phyloP scores from a whole-genome alignment of 2,329 filamentous ascomycete species.

The Claviceps pazoutovae region DNA sequence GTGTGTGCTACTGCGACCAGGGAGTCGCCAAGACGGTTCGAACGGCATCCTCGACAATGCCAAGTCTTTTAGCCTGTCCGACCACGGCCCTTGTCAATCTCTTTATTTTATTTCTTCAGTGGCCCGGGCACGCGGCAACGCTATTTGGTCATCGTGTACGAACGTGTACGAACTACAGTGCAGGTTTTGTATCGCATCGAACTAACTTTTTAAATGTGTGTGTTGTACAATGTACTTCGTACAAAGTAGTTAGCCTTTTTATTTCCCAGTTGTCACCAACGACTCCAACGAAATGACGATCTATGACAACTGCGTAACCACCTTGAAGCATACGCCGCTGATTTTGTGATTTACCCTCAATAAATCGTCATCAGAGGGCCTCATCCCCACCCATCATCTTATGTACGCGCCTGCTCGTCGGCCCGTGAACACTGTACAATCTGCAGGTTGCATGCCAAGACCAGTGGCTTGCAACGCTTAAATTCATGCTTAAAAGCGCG shows the following conservation, averaged over 20 bases:
- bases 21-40: slow-evolving; percentile 27
- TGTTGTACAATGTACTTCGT: no score
- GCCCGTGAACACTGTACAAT: slow-evolving; percentile 5
- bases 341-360: no score
- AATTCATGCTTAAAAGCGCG: slow-evolving; percentile 35
- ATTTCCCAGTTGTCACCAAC: no score
- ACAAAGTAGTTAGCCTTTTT: no score
- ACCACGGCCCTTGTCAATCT: not conserved
- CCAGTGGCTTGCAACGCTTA: slow-evolving; percentile 33
- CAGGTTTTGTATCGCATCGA: no score
- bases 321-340: no score
- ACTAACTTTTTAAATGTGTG: no score
- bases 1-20: slow-evolving; percentile 11
- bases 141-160: not conserved
- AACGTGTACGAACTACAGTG: not conserved
- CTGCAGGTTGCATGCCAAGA: slow-evolving; percentile 23
- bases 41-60: slow-evolving; percentile 22
- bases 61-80: slow-evolving; percentile 8
- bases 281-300: no score
- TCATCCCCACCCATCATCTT: no score
- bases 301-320: no score
- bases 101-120: not conserved
- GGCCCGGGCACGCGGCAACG: not conserved
- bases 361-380: no score
- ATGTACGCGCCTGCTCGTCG: not conserved